These are phyloP conservation scores for Coemansia sp. DNA, from an alignment of 192 early-diverging fungal genomes.

Conservation along the genomic window DNA sequence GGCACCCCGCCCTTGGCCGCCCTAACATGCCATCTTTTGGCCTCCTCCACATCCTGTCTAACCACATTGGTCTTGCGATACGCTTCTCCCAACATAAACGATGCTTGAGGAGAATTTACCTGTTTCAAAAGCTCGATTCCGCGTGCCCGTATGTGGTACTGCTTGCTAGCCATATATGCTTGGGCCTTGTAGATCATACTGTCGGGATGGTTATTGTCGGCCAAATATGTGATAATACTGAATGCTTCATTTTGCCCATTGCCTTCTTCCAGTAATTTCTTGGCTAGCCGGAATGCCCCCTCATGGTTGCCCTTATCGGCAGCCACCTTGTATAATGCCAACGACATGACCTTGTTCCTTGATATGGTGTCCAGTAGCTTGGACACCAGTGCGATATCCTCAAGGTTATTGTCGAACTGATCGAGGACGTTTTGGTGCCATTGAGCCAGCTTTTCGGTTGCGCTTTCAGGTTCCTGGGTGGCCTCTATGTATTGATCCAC, in stretches of 20 bases:
- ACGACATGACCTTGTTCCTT: slow-evolving; percentile 21
- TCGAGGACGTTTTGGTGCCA: slow-evolving; percentile 28
- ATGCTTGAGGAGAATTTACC: slow-evolving; percentile 6
- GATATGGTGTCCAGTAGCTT: slow-evolving; percentile 13
- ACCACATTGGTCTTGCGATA: slow-evolving; percentile 13
- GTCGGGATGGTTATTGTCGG: too few species aligned
- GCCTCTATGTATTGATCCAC: neutral
- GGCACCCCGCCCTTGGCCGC: slow-evolving; percentile 11
- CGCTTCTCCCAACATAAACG: slow-evolving; percentile 22
- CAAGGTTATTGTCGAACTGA: slow-evolving; percentile 11
- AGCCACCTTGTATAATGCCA: slow-evolving; percentile 38
- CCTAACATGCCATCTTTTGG: slow-evolving; percentile 22
- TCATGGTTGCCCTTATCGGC: slow-evolving; percentile 37
- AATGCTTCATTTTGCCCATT: neutral
- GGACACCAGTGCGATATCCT: slow-evolving; percentile 20
- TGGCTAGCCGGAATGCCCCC: slow-evolving; percentile 24
- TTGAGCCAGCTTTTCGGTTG: slow-evolving; percentile 17
- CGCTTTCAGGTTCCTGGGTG: neutral
- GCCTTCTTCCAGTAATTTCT: slow-evolving; percentile 15
- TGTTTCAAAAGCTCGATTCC: slow-evolving; percentile 19
- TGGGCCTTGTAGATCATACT: too few species aligned
- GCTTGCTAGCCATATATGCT: too few species aligned
- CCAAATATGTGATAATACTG: too few species aligned
- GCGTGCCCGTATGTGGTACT: neutral
- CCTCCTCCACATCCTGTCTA: slow-evolving; percentile 7